Percentiles rank a stretch among this genome's conserved stretches.
These are phyloP conservation scores for Cymodocea nodosa DNA, from an alignment of 116 monocot genomes.

Conservation along the genomic window DNA sequence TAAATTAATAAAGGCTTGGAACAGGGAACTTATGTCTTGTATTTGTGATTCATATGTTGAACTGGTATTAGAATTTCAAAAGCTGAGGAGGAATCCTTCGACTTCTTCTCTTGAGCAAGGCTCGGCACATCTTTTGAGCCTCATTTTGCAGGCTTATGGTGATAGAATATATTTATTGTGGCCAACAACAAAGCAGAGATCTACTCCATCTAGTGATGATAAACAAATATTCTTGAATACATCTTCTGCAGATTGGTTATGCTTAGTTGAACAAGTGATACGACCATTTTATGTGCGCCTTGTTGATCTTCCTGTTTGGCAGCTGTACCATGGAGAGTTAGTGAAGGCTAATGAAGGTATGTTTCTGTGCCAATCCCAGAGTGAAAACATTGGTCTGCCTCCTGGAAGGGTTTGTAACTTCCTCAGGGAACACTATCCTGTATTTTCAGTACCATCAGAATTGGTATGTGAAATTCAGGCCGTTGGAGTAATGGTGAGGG, in stretches of 20 bases:
- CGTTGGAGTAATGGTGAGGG: constrained; percentile 60
- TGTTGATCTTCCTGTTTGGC: constrained; percentile 98
- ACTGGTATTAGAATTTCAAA: constrained; percentile 84
- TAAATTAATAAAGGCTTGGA: constrained; percentile 73
- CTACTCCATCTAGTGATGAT: constrained; percentile 11
- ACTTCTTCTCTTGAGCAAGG: constrained; percentile 42
- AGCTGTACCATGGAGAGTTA: constrained; percentile 70
- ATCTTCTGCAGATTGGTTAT: constrained; percentile 61
- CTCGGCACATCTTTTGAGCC: constrained; percentile 40
- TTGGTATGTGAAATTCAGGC: constrained; percentile 84
- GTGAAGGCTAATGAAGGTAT: constrained; percentile 98
- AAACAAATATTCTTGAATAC: constrained; percentile 17
- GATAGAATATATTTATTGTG: constrained; percentile 85
- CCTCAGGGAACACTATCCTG: constrained; percentile 97
- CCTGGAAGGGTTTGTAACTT: constrained; percentile 77
- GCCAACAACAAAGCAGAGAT: constrained; percentile 60
- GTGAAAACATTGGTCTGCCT: constrained; percentile 35
- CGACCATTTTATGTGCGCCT: constrained; percentile 82
- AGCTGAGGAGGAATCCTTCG: constrained; percentile 48
- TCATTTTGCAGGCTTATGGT: constrained; percentile 62
- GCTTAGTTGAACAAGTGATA: constrained; percentile 81
- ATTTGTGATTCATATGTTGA: constrained; percentile 93
- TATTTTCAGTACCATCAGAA: constrained; percentile 95
- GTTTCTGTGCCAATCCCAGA: constrained; percentile 69
- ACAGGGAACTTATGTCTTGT: constrained; percentile 81